Evolutionary conservation across 352 stramenopile species (phyloP), one percentile per base, ranked within the genome.

Genomic region (Blastocystis sp.): DNA sequence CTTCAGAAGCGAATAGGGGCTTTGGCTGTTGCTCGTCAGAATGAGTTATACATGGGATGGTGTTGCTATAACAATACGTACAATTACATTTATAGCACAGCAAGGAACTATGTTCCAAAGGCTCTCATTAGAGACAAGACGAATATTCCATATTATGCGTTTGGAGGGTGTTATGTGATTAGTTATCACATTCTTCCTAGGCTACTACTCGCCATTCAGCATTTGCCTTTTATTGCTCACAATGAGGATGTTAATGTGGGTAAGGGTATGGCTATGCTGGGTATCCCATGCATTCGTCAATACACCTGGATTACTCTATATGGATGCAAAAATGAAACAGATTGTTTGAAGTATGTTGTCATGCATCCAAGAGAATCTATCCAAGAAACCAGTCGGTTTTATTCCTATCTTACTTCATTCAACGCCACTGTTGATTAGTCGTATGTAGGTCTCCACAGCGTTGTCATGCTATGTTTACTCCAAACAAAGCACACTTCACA

Each of bases 261-360:
- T 34, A 34, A 34, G 28, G 28, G 28, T 34, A 34, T 34, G 71
- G 3, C 28, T 1, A 40, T 81, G 48, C 21, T 81, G n/a, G 9
- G 54, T 10, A 60, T 81, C 17, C n/a, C 42, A 24, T 81, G 71
- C 40, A 64, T 42, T 43, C 14, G 6, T 21, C 21, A 24, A 28
- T 42, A 24, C 14, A 10, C 6, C n/a, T 81, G 71, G 71, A 81
- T 81, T 81, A 2, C 42, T 66, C 9, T 45, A 42, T 24, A 81
- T 66, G 71, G 71, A 3, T 81, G 71, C 28, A 28, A 34, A 21
- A 19, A 38, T n/a, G 66, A 65, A 38, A 43, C 34, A 17, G 42
- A 64, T 14, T 81, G 71, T 48, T n/a, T 81, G 11, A 81, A 81
- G 45, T 3, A 34, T 63, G 71, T 81, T 2, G 45, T 81, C 43